phyloP scores from a whole-genome alignment of 1,139 yeast species.

The Geotrichum aggregatum region DNA sequence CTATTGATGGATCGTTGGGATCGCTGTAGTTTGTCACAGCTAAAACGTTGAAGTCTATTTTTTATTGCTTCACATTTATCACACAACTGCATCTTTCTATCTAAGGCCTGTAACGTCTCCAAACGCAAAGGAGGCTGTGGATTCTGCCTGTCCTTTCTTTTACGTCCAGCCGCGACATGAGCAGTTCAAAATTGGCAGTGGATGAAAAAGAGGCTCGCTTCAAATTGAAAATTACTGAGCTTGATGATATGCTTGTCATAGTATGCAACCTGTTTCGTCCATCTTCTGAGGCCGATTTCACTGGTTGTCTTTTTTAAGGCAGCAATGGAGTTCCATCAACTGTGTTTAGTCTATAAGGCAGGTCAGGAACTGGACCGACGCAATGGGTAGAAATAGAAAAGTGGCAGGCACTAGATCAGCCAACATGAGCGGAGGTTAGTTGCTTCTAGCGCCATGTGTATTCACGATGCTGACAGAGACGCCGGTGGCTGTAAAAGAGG shows the following conservation, averaged over 20 bases:
- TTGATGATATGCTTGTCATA: slow-evolving; percentile 21
- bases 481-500: slow-evolving; percentile 19
- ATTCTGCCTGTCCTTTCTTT: slow-evolving; percentile 48
- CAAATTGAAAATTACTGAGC: slow-evolving; percentile 37
- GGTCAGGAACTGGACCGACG: slow-evolving; percentile 17
- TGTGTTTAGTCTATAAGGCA: slow-evolving; percentile 21
- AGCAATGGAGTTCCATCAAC: slow-evolving; percentile 31
- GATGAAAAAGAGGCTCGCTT: slow-evolving; percentile 25
- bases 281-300: slow-evolving; percentile 31
- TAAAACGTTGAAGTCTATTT: slow-evolving; percentile 34
- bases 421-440: not conserved
- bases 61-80: slow-evolving; percentile 37
- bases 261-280: slow-evolving; percentile 25
- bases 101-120: slow-evolving; percentile 36
- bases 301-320: slow-evolving; percentile 36
- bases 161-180: slow-evolving; percentile 46
- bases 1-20: slow-evolving; percentile 30
- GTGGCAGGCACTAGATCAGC: not conserved
- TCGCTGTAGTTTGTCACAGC: slow-evolving; percentile 23
- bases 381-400: not conserved
- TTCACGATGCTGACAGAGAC: slow-evolving; percentile 20
- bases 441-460: not conserved
- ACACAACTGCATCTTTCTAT: slow-evolving; percentile 40
- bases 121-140: slow-evolving; percentile 36
- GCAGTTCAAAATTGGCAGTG: slow-evolving; percentile 44